Evolutionary conservation across 345 rosid species (phyloP).

Genomic region (Turnera subulata): DNA sequence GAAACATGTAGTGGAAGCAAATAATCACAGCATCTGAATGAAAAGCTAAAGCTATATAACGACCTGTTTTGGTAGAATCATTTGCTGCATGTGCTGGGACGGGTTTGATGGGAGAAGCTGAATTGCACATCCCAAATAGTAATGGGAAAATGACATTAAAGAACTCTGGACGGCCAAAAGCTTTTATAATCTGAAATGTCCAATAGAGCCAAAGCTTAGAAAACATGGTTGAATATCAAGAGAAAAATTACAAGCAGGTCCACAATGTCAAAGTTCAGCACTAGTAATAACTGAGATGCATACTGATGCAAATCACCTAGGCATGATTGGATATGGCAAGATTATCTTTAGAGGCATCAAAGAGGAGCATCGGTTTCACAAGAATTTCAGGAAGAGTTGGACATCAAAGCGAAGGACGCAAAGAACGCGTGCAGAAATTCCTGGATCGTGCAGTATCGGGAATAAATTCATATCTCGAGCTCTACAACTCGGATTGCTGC

Average conservation of each 20-base stretch:
- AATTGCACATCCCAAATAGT: slow-evolving; percentile 59
- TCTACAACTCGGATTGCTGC: no score
- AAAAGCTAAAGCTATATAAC: slow-evolving; percentile 14
- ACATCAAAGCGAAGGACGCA: no score
- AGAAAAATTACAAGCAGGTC: neutral
- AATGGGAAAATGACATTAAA: slow-evolving; percentile 63
- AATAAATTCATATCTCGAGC: no score
- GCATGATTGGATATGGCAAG: neutral
- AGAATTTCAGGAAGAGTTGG: no score
- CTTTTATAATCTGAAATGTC: slow-evolving; percentile 62
- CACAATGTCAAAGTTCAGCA: slow-evolving; percentile 1
- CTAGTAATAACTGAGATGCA: neutral
- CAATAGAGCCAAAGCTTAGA: slow-evolving; percentile 1
- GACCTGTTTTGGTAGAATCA: slow-evolving; percentile 64
- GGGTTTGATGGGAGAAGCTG: slow-evolving; percentile 39
- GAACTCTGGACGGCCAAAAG: slow-evolving; percentile 71
- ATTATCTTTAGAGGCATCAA: neutral
- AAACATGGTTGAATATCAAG: neutral
- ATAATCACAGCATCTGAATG: slow-evolving; percentile 3
- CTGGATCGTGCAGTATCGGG: no score
- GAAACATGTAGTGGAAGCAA: neutral
- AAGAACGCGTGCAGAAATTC: no score
- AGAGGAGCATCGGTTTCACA: no score
- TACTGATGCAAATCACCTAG: no score
- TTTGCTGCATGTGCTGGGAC: slow-evolving; percentile 36